Evolutionary conservation across 2,329 filamentous ascomycete genomes (phyloP), one percentile per base, ranked within the genome.

Genomic region (Rhynchosporium graminicola): DNA sequence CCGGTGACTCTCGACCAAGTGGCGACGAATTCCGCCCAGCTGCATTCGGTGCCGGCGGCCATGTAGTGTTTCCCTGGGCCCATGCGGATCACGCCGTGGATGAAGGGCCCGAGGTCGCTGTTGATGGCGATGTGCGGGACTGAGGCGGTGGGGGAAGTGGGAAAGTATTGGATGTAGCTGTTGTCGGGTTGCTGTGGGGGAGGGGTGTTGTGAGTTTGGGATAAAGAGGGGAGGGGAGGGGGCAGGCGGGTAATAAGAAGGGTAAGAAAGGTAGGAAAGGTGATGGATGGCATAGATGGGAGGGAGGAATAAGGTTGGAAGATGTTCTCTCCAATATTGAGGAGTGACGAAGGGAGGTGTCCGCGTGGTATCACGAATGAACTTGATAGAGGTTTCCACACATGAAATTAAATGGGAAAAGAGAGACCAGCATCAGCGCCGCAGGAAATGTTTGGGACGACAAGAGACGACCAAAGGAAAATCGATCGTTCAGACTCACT

Each of bases 121-220:
- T 76, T 76, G 5, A 81, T 78, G 15, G 78, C 76, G 0, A 83
- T 69, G 51, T 83, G 81, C 3, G 80, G 80, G 0, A 79, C 69
- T 0, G 65, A 63, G 29, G 71, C 74, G 52, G 76, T 63, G 0
- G 80, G 76, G 0, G 68, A 64, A 0, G 78, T 81, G 5, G 79
- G 75, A 63, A 83, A 82, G 7, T 74, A 69, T 80, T 81, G 83
- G 61, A 80, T 74, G 59, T 79, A 77, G 40, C 72, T 77, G 31
- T 77, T 78, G 52, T 81, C 77, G 0, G 74, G 55, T 57, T 72
- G 68, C 77, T 79, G 13, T n/a, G 47, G 10, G 58, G 48, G n/a
- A 20, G 40, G 26, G 45, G 20, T 31, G 54, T 43, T 29, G 38
- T 7, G 26, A 13, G 36, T 4, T 26, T n/a, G 9, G 20, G 20